Evolutionary conservation across 768 basidiomycete species (phyloP).

Genomic region (Russula lepida): DNA sequence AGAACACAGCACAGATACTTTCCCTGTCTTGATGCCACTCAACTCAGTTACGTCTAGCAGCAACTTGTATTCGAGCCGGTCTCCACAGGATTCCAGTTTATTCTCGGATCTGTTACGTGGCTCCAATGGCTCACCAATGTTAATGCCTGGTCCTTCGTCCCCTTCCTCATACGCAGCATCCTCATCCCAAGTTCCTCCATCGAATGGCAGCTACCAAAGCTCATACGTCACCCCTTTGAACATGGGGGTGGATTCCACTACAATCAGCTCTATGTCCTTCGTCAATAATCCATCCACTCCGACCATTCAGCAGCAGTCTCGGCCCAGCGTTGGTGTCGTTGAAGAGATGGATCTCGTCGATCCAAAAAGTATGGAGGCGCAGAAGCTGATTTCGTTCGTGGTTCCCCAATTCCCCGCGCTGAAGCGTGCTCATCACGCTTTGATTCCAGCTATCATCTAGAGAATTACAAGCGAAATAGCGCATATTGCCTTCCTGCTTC

Average conservation of each 20-base stretch:
- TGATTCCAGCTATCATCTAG: slow-evolving; percentile 68
- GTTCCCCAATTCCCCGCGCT: background rate
- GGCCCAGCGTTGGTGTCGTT: slow-evolving; percentile 19
- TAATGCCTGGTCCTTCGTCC: slow-evolving; percentile 34
- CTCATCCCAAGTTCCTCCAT: slow-evolving; percentile 13
- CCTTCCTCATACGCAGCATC: slow-evolving; percentile 29
- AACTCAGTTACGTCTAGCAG: slow-evolving; percentile 31
- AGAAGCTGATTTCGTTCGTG: slow-evolving; percentile 70
- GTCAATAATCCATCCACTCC: slow-evolving; percentile 25
- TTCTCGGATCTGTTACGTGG: slow-evolving; percentile 31
- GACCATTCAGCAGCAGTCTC: slow-evolving; percentile 30
- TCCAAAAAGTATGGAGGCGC: slow-evolving; percentile 68
- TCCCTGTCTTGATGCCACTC: slow-evolving; percentile 52
- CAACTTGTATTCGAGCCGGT: slow-evolving; percentile 38
- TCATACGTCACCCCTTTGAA: slow-evolving; percentile 51
- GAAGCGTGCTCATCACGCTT: background rate
- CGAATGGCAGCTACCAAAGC: slow-evolving; percentile 27
- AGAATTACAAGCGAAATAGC: slow-evolving; percentile 80
- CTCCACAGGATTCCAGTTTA: slow-evolving; percentile 41
- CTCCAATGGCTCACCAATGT: slow-evolving; percentile 48
- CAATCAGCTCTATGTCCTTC: slow-evolving; percentile 43
- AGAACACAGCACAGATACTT: slow-evolving; percentile 39
- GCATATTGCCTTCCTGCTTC: slow-evolving; percentile 85
- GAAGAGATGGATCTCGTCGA: slow-evolving; percentile 53
- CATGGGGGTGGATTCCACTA: slow-evolving; percentile 44